Evolutionary conservation across 2,329 filamentous ascomycete species (phyloP).

Genomic region (Aspergillus uvarum): DNA sequence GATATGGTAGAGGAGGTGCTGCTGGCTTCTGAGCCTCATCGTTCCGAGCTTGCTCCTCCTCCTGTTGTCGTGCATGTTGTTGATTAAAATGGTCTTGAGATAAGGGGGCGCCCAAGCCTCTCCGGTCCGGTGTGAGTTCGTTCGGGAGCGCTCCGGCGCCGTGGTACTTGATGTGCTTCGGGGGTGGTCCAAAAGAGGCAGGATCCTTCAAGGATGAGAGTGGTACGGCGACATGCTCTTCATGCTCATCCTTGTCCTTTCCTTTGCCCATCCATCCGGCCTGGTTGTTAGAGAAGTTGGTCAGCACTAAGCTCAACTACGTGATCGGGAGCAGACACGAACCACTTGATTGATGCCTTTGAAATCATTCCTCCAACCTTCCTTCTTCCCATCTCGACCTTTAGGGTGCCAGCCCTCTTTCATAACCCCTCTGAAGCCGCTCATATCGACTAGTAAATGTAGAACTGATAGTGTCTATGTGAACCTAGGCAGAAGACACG

Average conservation of each 20-base stretch:
- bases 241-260: slow-evolving; percentile 46
- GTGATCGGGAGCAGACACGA: slow-evolving; percentile 24
- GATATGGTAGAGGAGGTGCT: slow-evolving; percentile 64
- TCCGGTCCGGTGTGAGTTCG: slow-evolving; percentile 45
- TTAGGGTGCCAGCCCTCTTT: slow-evolving; percentile 58
- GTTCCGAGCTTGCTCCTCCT: slow-evolving; percentile 24
- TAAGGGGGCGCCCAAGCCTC: slow-evolving; percentile 46
- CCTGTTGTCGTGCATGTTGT: slow-evolving; percentile 28
- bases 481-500: not conserved
- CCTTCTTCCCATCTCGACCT: slow-evolving; percentile 52
- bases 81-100: slow-evolving; percentile 38
- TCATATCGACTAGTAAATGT: slow-evolving; percentile 37
- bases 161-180: slow-evolving; percentile 61
- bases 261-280: slow-evolving; percentile 60
- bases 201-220: slow-evolving; percentile 73
- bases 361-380: slow-evolving; percentile 57
- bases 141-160: slow-evolving; percentile 46
- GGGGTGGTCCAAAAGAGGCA: slow-evolving; percentile 74
- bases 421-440: slow-evolving; percentile 47
- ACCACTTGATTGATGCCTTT: slow-evolving; percentile 60
- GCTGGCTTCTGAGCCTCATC: slow-evolving; percentile 37
- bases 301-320: slow-evolving; percentile 17
- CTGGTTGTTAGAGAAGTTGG: slow-evolving; percentile 40
- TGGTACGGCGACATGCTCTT: slow-evolving; percentile 60
- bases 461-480: not conserved